These are phyloP conservation scores for Penicillium parvum DNA, from an alignment of 495 filamentous ascomycete species.

Conservation along the genomic window DNA sequence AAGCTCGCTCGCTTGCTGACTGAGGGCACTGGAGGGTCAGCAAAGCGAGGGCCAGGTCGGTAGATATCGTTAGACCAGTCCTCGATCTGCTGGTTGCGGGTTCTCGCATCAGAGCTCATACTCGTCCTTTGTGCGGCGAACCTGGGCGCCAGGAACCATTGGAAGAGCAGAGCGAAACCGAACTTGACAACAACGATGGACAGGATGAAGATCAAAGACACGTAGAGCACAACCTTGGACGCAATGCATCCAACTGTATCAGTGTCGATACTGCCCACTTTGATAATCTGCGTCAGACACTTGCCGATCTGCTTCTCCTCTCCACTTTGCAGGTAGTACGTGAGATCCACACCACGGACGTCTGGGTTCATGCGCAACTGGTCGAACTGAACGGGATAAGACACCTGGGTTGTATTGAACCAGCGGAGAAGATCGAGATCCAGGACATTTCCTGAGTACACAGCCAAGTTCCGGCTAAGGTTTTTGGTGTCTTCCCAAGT, in stretches of 20 bases:
- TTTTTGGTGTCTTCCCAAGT: constrained; percentile 96
- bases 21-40: constrained; percentile 59
- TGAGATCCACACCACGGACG: constrained; percentile 85
- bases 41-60: constrained; percentile 74
- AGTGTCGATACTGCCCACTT: constrained; percentile 92
- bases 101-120: constrained; percentile 62
- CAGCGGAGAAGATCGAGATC: constrained; percentile 88
- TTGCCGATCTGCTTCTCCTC: constrained; percentile 74
- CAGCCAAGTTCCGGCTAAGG: constrained; percentile 76
- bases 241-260: constrained; percentile 97
- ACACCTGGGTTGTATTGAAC: constrained; percentile 86
- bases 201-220: constrained; percentile 89
- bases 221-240: constrained; percentile 93
- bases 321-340: constrained; percentile 73
- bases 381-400: constrained; percentile 71
- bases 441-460: constrained; percentile 90
- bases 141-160: constrained; percentile 85
- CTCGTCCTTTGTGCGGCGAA: constrained; percentile 77
- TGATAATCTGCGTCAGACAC: constrained; percentile 88
- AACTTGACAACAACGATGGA: constrained; percentile 87
- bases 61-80: constrained; percentile 99
- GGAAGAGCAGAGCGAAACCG: constrained; percentile 82
- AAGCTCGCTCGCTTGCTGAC: constrained; percentile 74
- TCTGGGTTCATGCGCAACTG: constrained; percentile 69
- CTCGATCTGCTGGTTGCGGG: constrained; percentile 90